Evolutionary conservation across 1,139 yeast species (phyloP), one percentile per base, ranked within the genome.

Genomic region (Saccharomyces uvarum): DNA sequence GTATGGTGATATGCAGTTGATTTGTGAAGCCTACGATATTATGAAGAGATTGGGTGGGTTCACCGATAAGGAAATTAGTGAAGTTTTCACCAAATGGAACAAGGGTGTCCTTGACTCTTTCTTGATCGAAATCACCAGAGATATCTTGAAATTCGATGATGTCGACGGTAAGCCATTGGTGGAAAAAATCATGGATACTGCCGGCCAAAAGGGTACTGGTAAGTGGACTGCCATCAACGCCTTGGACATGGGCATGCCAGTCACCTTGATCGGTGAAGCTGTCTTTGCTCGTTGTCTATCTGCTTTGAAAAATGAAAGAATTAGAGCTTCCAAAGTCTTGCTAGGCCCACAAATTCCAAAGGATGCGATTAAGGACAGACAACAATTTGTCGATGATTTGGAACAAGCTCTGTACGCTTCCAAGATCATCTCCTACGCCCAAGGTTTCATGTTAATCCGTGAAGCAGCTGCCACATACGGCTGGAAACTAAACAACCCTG

Each of bases 151-250:
- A 75, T 89, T 75, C 81, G 89, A 86, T 72, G 95, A 88, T 68
- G 80, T 80, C 59, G 97, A 91, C 69, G 95, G 95, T 65, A 82
- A 83, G 65, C 96, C 98, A 69, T 78, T 93, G 67, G 95, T 93
- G 63, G 98, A 93, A 79, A 93, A 93, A 82, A 91, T 93, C 72
- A 78, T 90, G 76, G 99, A 93, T 76, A 75, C 88, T 67, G 99
- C 99, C 65, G 99, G 99, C 69, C 99, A 93, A 81, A 93, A 93
- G 83, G 99, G 99, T 82, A 93, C 99, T 65, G 99, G 99, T 80
- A 93, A 93, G 81, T 93, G 99, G 99, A 93, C 98, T 66, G 98
- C 98, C 63, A 88, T 91, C 75, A 90, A 90, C 74, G 98, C 99
- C 61, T 81, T 93, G 69, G 99, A 93, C 76, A 81, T 93, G 70